Evolutionary conservation across 2,329 filamentous ascomycete genomes (phyloP).

Genomic region (Trichoderma oligosporum): DNA sequence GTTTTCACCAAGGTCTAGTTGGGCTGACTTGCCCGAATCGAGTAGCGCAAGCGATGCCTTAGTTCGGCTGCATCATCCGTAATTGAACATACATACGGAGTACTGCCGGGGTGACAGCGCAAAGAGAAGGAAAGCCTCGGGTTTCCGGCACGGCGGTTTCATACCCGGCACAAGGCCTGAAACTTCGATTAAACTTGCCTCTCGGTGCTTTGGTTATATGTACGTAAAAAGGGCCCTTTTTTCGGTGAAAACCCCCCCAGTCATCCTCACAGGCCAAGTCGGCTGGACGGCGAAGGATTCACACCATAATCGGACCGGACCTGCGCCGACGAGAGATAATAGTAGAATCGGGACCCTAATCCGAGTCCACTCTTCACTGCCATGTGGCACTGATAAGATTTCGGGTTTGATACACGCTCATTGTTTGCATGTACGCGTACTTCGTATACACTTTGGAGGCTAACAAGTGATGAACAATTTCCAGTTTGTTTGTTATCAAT

Average conservation of each 20-base stretch:
- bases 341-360: background rate
- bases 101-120: conserved; percentile 2
- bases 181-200: background rate
- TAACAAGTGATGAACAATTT: conserved; percentile 11
- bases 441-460: background rate
- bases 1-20: background rate
- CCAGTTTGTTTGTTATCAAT: background rate
- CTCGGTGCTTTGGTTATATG: background rate
- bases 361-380: background rate
- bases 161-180: background rate
- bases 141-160: conserved; percentile 5
- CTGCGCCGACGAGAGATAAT: background rate
- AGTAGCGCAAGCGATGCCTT: conserved; percentile 12
- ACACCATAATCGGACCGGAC: conserved; percentile 13
- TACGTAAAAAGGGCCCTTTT: conserved; percentile 5
- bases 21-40: conserved; percentile 2
- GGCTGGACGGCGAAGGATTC: conserved; percentile 11
- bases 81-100: background rate
- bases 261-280: conserved; percentile 4
- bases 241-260: conserved; percentile 9
- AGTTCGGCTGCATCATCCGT: background rate
- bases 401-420: background rate
- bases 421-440: background rate
- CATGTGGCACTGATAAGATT: conserved; percentile 5
- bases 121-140: background rate